Base-by-base conservation (phyloP, 352 stramenopile genomes). In the Pythium pyrilobum region DNA sequence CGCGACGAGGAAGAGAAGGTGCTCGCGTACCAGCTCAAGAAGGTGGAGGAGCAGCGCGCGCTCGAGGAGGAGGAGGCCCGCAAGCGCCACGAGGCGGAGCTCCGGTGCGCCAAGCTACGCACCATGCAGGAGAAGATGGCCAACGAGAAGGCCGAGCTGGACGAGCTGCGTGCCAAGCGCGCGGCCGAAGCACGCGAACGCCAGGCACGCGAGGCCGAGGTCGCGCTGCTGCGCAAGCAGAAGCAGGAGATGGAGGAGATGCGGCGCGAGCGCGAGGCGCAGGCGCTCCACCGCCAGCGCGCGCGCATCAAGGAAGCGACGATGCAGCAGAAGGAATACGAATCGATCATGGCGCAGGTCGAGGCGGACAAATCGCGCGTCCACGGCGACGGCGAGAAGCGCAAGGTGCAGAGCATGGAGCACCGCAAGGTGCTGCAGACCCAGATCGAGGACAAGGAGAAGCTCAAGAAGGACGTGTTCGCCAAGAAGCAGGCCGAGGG, bases 141-240 rank as follows among this genome's bases (percentile, higher is more conserved):
- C 16, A 91, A 93, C 50, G 77, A 87, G 29, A 88, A 90, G 46
- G 77, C 82, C 15, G 89, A 97, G 62, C 72, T 98, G 18, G 88
- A 97, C 60, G 92, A 97, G 53, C 52, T 98, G 4, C 81, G 88
- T n/a, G 91, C 89, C 29, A 90, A 95, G 46, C 82, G 92, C 31
- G 89, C 89, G 8, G 79, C 81, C 6, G 92, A 98, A 67, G 87
- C 84, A 18, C 74, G 81, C 13, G 90, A 98, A 48, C 78, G 90
- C 34, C 80, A 92, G 28, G 88, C 87, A 10, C 77, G 89, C 20
- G 75, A 96, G 58, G 81, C 83, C 2, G 88, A 97, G 55, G 52
- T 96, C 24, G 62, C 75, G 28, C 62, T 96, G 36, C 77, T 86
- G 11, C 70, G 80, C 31, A 97, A 96, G 67, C 77, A 87, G 21